Evolutionary conservation across 805 yeast genomes (phyloP).

Genomic region (Wickerhamomyces silvicola): DNA sequence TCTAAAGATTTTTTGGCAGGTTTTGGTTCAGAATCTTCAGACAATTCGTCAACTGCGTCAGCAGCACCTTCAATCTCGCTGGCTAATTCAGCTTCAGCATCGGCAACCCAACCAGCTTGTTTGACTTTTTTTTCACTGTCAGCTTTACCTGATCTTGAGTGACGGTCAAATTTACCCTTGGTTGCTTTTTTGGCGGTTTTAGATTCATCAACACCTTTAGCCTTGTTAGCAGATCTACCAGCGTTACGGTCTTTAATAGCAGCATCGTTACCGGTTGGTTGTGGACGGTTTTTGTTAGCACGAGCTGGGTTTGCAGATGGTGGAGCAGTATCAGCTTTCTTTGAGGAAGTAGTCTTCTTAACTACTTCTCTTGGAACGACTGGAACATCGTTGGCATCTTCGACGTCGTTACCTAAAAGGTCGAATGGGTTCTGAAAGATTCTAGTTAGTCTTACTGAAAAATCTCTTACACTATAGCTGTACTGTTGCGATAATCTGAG

Average conservation of each 20-base stretch:
- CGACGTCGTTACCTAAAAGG: slow-evolving; percentile 83
- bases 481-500: no score
- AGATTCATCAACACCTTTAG: slow-evolving; percentile 45
- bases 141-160: slow-evolving; percentile 73
- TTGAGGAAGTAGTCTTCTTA: slow-evolving; percentile 76
- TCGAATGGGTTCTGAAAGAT: slow-evolving; percentile 62
- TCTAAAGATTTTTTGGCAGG: slow-evolving; percentile 66
- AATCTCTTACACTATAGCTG: no score
- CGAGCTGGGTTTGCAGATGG: slow-evolving; percentile 74
- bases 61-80: slow-evolving; percentile 55
- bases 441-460: no score
- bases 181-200: slow-evolving; percentile 50
- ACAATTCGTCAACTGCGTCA: slow-evolving; percentile 40
- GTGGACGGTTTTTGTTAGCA: slow-evolving; percentile 67
- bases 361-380: slow-evolving; percentile 65
- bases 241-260: slow-evolving; percentile 68
- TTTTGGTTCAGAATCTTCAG: slow-evolving; percentile 36
- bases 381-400: slow-evolving; percentile 57
- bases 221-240: slow-evolving; percentile 56
- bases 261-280: slow-evolving; percentile 82
- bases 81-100: slow-evolving; percentile 60
- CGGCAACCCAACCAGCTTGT: slow-evolving; percentile 82
- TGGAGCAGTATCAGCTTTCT: slow-evolving; percentile 80
- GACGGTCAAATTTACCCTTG: slow-evolving; percentile 65
- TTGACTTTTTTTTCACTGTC: slow-evolving; percentile 80